phyloP scores from a whole-genome alignment of 768 basidiomycete genomes.

The Amanita exitialis region DNA sequence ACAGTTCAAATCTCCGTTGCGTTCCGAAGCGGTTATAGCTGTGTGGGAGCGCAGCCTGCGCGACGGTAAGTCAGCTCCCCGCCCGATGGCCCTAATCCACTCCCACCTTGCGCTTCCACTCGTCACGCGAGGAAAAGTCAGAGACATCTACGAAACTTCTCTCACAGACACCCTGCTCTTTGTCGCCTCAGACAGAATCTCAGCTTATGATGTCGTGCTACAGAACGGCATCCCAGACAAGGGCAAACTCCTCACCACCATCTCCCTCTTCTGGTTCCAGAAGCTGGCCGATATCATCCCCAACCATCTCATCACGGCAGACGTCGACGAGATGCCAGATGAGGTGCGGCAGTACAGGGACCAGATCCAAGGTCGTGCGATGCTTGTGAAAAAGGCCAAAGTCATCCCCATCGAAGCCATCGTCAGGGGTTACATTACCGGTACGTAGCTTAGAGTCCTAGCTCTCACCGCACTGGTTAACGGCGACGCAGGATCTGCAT shows the following conservation, averaged over 20 bases:
- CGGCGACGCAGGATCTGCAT: slow-evolving; percentile 72
- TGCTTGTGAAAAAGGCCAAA: slow-evolving; percentile 86
- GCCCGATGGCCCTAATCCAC: slow-evolving; percentile 31
- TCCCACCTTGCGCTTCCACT: slow-evolving; percentile 56
- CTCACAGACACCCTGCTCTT: slow-evolving; percentile 73
- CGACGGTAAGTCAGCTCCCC: too few relatives aligned
- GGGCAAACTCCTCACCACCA: slow-evolving; percentile 78
- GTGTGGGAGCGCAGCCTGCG: too few relatives aligned
- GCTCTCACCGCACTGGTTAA: background rate
- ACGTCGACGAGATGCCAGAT: slow-evolving; percentile 74
- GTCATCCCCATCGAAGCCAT: slow-evolving; percentile 92
- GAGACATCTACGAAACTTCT: slow-evolving; percentile 83
- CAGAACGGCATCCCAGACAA: slow-evolving; percentile 93
- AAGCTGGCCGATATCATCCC: slow-evolving; percentile 72
- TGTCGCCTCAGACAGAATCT: slow-evolving; percentile 92
- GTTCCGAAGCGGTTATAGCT: too few relatives aligned
- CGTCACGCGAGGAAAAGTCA: slow-evolving; percentile 88
- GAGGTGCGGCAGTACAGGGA: slow-evolving; percentile 66
- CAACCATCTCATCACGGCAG: slow-evolving; percentile 79
- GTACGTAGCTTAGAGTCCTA: slow-evolving; percentile 26
- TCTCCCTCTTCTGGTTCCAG: slow-evolving; percentile 94
- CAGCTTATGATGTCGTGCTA: slow-evolving; percentile 93
- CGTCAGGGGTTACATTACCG: slow-evolving; percentile 94
- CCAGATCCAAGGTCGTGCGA: slow-evolving; percentile 74
- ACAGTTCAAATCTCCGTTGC: too few relatives aligned